phyloP scores from a whole-genome alignment of 2,329 filamentous ascomycete genomes.

The Didymella pinodella region DNA sequence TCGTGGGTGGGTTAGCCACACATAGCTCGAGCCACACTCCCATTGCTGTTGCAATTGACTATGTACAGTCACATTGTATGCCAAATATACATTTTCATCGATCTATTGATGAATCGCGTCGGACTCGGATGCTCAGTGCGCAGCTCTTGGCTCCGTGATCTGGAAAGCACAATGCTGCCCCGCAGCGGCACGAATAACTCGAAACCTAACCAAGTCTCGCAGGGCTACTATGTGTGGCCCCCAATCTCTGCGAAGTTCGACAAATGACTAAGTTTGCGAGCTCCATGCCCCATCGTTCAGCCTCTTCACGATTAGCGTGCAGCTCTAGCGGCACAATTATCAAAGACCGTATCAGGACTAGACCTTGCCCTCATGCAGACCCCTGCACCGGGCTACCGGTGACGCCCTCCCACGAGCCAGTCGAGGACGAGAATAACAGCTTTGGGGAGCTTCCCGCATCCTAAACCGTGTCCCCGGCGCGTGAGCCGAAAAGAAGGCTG shows the following conservation, averaged over 20 bases:
- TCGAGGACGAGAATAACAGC: constrained; percentile 46
- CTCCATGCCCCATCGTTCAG: constrained; percentile 24
- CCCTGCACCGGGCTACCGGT: constrained; percentile 24
- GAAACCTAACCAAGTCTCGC: constrained; percentile 8
- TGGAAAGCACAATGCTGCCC: not conserved
- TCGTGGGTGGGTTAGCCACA: constrained; percentile 2
- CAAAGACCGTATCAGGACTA: constrained; percentile 41
- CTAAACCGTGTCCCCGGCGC: constrained; percentile 36
- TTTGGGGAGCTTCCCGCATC: constrained; percentile 36
- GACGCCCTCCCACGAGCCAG: constrained; percentile 34
- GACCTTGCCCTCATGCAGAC: constrained; percentile 35
- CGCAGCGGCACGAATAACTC: not conserved
- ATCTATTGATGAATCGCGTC: not conserved
- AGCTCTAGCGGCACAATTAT: constrained; percentile 39
- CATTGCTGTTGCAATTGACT: not conserved
- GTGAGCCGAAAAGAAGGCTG: constrained; percentile 33
- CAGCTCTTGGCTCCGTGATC: not conserved
- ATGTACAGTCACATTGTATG: not conserved
- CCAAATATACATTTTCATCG: not conserved
- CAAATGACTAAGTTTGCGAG: constrained; percentile 32
- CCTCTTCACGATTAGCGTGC: constrained; percentile 22
- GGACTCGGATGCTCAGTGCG: not conserved
- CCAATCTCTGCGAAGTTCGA: constrained; percentile 3
- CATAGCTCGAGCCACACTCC: constrained; percentile 5
- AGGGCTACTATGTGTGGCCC: not conserved